These are phyloP conservation scores for Sporobolomyces roseus DNA, from an alignment of 768 basidiomycete genomes.

Conservation along the genomic window DNA sequence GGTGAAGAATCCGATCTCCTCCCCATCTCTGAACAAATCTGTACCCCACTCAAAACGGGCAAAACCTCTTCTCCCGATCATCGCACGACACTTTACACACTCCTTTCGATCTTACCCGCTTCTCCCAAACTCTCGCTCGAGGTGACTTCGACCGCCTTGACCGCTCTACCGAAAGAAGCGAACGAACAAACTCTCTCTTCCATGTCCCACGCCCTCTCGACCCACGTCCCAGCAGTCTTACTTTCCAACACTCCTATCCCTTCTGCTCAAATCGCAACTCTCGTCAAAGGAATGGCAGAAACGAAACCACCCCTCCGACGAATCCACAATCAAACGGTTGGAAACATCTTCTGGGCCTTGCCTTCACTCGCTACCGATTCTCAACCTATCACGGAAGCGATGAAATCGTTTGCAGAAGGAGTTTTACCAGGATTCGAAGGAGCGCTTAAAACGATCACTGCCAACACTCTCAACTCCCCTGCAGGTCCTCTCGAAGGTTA, in stretches of 20 bases:
- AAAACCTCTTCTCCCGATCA: conserved; percentile 88
- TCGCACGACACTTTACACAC: conserved; percentile 70
- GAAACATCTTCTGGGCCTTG: conserved; percentile 57
- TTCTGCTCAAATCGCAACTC: conserved; percentile 46
- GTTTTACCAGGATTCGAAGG: conserved; percentile 65
- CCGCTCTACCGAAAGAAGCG: conserved; percentile 67
- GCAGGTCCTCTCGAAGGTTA: conserved; percentile 80
- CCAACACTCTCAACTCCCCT: conserved; percentile 59
- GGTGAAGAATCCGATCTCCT: conserved; percentile 44
- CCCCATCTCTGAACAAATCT: conserved; percentile 59
- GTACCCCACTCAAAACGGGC: conserved; percentile 70
- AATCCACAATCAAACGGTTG: conserved; percentile 63
- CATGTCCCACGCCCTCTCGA: conserved; percentile 58
- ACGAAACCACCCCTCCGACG: conserved; percentile 62
- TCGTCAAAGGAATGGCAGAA: conserved; percentile 69
- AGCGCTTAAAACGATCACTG: conserved; percentile 63
- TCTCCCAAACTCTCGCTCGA: conserved; percentile 55
- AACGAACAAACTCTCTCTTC: conserved; percentile 63
- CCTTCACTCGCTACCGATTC: conserved; percentile 39
- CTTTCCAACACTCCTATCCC: conserved; percentile 2
- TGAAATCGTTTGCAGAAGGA: conserved; percentile 56
- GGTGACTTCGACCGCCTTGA: conserved; percentile 51
- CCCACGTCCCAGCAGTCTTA: conserved; percentile 62
- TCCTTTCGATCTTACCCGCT: conserved; percentile 61
- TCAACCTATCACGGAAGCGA: conserved; percentile 49